These are phyloP conservation scores for Gymnopilus dilepis DNA, from an alignment of 768 basidiomycete genomes.

Conservation along the genomic window DNA sequence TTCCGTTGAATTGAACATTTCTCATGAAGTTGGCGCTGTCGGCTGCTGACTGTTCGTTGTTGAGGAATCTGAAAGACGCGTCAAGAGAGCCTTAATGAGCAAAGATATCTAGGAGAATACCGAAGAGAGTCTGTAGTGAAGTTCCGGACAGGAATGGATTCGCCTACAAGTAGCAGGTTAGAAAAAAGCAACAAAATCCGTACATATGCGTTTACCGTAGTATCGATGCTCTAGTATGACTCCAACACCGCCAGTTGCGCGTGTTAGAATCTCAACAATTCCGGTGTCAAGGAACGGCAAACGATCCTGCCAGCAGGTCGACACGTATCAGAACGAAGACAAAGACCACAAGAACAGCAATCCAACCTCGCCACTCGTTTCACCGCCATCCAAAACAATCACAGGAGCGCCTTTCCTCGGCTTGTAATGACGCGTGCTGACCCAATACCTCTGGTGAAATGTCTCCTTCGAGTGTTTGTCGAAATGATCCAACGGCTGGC, in stretches of 20 bases:
- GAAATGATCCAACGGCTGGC: constrained; percentile 88
- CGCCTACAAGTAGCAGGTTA: constrained; percentile 45
- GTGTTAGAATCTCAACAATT: constrained; percentile 85
- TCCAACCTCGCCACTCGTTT: constrained; percentile 81
- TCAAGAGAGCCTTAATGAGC: neutral
- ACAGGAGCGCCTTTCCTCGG: constrained; percentile 78
- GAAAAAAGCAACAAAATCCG: neutral
- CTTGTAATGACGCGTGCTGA: constrained; percentile 81
- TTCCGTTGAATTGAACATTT: constrained; percentile 74
- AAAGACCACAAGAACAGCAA: neutral
- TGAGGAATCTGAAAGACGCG: constrained; percentile 69
- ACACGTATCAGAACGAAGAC: neutral
- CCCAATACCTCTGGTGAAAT: constrained; percentile 92
- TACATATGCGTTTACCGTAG: constrained; percentile 60
- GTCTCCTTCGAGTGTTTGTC: constrained; percentile 56
- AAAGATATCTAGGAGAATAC: constrained; percentile 36
- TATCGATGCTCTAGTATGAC: constrained; percentile 94
- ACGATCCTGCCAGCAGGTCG: constrained; percentile 40
- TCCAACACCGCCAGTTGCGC: constrained; percentile 85
- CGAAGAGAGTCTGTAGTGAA: constrained; percentile 85
- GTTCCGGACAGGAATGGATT: constrained; percentile 76
- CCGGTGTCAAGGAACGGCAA: constrained; percentile 74
- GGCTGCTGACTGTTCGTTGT: constrained; percentile 86
- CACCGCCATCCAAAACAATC: constrained; percentile 91
- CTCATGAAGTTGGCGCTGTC: constrained; percentile 94